These are phyloP conservation scores for Trifolium dubium DNA, from an alignment of 306 rosid genomes.

Conservation along the genomic window DNA sequence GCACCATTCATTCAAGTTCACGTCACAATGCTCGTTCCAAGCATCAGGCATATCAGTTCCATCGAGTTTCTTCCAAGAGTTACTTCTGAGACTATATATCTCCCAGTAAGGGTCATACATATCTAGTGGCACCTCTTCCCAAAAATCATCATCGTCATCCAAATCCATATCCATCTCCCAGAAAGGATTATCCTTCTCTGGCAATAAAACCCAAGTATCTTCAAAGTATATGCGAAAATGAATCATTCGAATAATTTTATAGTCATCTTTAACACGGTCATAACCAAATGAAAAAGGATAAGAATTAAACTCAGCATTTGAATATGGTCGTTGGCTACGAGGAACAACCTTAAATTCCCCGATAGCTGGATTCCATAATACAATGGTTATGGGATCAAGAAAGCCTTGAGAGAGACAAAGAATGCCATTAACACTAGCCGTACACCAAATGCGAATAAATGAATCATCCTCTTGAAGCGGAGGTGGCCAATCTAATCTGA, in stretches of 20 bases:
- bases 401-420: neutral
- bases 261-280: neutral
- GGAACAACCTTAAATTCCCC: neutral
- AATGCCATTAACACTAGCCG: neutral
- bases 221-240: neutral
- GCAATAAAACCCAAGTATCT: neutral
- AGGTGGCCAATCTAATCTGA: neutral
- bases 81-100: neutral
- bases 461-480: neutral
- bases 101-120: neutral
- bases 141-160: neutral
- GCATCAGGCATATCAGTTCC: neutral
- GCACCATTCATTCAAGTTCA: neutral
- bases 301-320: neutral
- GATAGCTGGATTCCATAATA: neutral
- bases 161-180: neutral
- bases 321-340: neutral
- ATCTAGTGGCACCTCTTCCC: neutral
- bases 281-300: neutral
- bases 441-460: neutral
- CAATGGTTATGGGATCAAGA: neutral
- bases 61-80: neutral
- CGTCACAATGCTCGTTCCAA: neutral
- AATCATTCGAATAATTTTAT: neutral
- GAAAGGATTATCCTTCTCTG: neutral